Base-by-base conservation (phyloP, 805 yeast species). In the Myxozyma mucilagina region DNA sequence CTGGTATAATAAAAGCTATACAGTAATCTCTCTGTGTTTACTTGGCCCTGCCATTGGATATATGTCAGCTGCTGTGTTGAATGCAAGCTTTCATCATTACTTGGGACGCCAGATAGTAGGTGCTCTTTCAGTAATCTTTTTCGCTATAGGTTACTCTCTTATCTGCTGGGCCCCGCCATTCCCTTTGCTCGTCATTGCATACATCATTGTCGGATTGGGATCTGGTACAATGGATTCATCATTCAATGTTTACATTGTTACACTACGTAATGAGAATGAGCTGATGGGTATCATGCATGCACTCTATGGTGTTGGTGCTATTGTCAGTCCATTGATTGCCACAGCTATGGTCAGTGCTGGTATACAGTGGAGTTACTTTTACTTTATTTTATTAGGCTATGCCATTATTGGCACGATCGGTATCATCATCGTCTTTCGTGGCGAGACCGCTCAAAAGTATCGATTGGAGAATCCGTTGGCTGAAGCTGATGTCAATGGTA, bases 271-370 rank as follows among this genome's bases (percentile, higher is more conserved):
- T 59, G 80, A 83, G 55, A 83, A 87, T 47, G 83, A 80, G 59
- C 77, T 83, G 58, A 77, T 87, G 74, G 89, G 92, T 0, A 73
- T 78, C 29, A 75, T 82, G 61, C 94, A 88, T 74, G 92, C 89
- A 0, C 70, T 78, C n/a, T 88, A 87, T 72, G 96, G 96, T 0
- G 67, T 83, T 1, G 91, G 92, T 2, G 89, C 90, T 0, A 84
- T 87, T 50, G 65, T 84, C 1, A 81, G 90, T 1, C 92, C 96
- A 1, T 80, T 88, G n/a, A 69, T 85, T 32, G 85, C 87, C 2
- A 82, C 89, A 0, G 74, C 80, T 0, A 77, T 86, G 79, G 78
- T 82, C n/a, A 74, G 78, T 50, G 67, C 71, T 0, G 84, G 83
- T 2, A 69, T 78, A n/a, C 67, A 67, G 57, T 86, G 90, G 89